Base-by-base conservation (phyloP, 345 rosid species). In the Melaleuca quinquenervia region DNA sequence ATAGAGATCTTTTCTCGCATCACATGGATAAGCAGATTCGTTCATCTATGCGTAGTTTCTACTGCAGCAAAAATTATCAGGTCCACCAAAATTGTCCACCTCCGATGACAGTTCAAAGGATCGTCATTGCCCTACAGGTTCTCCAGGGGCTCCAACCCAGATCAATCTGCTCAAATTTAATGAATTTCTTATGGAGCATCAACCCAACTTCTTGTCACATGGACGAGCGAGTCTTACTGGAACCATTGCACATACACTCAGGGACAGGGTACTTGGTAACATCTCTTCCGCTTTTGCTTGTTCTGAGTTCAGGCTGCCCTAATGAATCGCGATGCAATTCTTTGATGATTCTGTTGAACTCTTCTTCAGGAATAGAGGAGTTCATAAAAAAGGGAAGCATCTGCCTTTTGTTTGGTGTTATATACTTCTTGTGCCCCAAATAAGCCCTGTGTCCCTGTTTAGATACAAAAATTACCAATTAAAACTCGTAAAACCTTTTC, bases 401-500 rank as follows among this genome's bases (percentile, higher is more conserved):
- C 14, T 96, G 99, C 76, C 97, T 91, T 91, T 97, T 95, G 94
- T 95, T 97, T 44, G 99, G 97, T 51, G 98, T 96, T 50, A 96
- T 92, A 45, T 92, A 93, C 92, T 97, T 96, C 91, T 93, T 97
- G 84, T 83, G 84, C 60, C 84, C 84, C 45, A 44, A 52, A 51
- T 83, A 83, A 29, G 84, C 84, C 84, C 84, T 83, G 49, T 95
- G 91, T 85, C 99, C 96, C 98, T 95, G 97, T 22, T 89, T 32
- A 32, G 24, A 83, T 27, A 52, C 6, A 29, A 52, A 49, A 18
- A 32, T 9, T 3, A 52, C 84, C 48, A 9, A 70, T 70, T 52
- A 36, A 52, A 50, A 51, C 58, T 83, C 55, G 36, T 32, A 13
- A 70, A 36, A 36, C 44, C 22, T 62, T 62, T 62, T 41, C 75